These are phyloP conservation scores for Suillus luteus DNA, from an alignment of 768 basidiomycete species.

Conservation along the genomic window DNA sequence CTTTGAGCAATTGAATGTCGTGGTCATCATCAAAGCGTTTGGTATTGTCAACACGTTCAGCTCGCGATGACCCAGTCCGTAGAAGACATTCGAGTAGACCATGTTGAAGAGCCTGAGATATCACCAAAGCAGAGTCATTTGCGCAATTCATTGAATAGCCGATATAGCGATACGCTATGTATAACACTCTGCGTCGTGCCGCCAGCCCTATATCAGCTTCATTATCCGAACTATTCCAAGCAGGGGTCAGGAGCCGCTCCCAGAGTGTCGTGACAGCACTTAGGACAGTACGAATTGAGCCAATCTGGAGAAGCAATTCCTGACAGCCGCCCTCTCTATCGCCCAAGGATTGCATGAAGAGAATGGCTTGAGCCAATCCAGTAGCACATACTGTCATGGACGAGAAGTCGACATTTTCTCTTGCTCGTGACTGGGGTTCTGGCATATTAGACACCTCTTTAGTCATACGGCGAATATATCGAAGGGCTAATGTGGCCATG, in stretches of 20 bases:
- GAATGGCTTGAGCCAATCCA: conserved; percentile 11
- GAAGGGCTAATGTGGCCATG: conserved; percentile 12
- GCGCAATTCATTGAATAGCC: conserved; percentile 11
- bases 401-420: conserved; percentile 8
- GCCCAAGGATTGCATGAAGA: conserved; percentile 8
- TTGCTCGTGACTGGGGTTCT: not conserved
- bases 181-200: conserved; percentile 10
- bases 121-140: conserved; percentile 5
- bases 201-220: conserved; percentile 11
- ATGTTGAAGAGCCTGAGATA: conserved; percentile 7
- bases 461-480: conserved; percentile 12
- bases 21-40: conserved; percentile 12
- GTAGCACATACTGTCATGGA: conserved; percentile 9
- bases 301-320: conserved; percentile 7
- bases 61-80: conserved; percentile 8
- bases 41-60: conserved; percentile 3
- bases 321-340: not conserved
- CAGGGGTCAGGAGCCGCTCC: conserved; percentile 8
- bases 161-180: conserved; percentile 12
- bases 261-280: not conserved
- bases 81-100: conserved; percentile 10
- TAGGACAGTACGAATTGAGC: conserved; percentile 11
- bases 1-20: conserved; percentile 11
- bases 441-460: conserved; percentile 12
- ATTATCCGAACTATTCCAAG: conserved; percentile 8